Percentiles rank a stretch among this genome's conserved stretches.
These are phyloP conservation scores for Penicillium canescens DNA, from an alignment of 495 filamentous ascomycete genomes.

Conservation along the genomic window DNA sequence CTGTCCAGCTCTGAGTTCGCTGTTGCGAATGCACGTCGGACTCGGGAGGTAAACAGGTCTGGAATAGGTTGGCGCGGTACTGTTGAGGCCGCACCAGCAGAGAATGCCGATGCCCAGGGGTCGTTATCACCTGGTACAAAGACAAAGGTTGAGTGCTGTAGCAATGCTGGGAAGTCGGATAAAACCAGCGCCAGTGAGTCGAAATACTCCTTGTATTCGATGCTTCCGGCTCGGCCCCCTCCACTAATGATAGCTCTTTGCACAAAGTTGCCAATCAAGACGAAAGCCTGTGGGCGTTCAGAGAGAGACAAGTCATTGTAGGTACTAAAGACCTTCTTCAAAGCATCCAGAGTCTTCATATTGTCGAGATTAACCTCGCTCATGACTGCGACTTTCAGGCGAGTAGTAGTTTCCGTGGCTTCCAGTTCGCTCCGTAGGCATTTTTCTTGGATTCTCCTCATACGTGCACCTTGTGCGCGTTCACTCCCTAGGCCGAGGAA, in stretches of 20 bases:
- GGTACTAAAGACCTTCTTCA: constrained; percentile 68
- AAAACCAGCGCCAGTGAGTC: constrained; percentile 80
- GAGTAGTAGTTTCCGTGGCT: constrained; percentile 28
- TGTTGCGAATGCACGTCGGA: constrained; percentile 74
- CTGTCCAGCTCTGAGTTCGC: constrained; percentile 66
- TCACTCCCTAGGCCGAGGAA: constrained; percentile 91
- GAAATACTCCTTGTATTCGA: constrained; percentile 94
- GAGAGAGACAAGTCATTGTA: constrained; percentile 54
- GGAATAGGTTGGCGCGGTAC: constrained; percentile 76
- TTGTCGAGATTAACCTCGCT: constrained; percentile 85
- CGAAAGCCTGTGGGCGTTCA: constrained; percentile 71
- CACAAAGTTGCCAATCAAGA: constrained; percentile 85
- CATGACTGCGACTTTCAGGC: constrained; percentile 65
- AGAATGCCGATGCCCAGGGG: constrained; percentile 87
- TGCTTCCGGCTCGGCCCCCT: constrained; percentile 66
- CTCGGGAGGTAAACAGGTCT: constrained; percentile 80
- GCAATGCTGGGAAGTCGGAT: constrained; percentile 80
- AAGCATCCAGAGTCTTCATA: constrained; percentile 70
- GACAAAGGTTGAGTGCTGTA: constrained; percentile 78
- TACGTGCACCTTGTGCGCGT: constrained; percentile 75
- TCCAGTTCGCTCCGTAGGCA: constrained; percentile 28
- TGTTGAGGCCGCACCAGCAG: constrained; percentile 73
- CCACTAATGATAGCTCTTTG: constrained; percentile 66
- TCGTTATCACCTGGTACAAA: constrained; percentile 97
- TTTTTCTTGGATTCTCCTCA: constrained; percentile 71